Evolutionary conservation across 176 grass and related monocot genomes (phyloP).

Genomic region (Hordeum vulgare): DNA sequence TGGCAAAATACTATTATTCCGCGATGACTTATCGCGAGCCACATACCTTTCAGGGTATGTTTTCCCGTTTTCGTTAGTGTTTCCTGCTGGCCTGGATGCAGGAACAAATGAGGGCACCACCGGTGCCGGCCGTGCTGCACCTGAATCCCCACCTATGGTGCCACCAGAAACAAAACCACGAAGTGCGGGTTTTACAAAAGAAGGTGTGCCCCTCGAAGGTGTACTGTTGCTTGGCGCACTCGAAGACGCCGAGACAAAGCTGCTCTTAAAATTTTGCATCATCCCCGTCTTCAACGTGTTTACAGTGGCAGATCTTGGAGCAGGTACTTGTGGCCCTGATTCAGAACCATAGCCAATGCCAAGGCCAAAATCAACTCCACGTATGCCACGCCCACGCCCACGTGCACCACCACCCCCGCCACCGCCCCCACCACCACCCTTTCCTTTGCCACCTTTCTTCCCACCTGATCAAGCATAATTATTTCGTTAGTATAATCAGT

Average conservation of each 20-base stretch:
- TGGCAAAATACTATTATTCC: neutral
- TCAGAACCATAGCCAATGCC: constrained; percentile 86
- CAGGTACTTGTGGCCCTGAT: constrained; percentile 47
- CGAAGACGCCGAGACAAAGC: constrained; percentile 74
- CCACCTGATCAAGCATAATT: constrained; percentile 45
- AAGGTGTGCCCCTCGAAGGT: neutral
- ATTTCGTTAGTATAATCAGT: constrained; percentile 8
- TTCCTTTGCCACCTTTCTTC: constrained; percentile 82
- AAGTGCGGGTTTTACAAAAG: constrained; percentile 51
- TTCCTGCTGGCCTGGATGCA: constrained; percentile 35
- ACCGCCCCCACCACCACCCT: constrained; percentile 35
- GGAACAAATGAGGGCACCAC: constrained; percentile 18
- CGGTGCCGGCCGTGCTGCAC: constrained; percentile 16
- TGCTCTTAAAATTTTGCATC: constrained; percentile 86
- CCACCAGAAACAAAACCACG: constrained; percentile 91
- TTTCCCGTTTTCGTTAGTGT: constrained; percentile 40
- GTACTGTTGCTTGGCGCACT: constrained; percentile 33
- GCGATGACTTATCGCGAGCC: neutral
- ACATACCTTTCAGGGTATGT: constrained; percentile 61
- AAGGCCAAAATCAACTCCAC: constrained; percentile 94
- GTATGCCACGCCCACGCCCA: constrained; percentile 66
- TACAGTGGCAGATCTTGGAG: constrained; percentile 51
- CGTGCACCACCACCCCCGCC: neutral
- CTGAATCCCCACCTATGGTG: constrained; percentile 59
- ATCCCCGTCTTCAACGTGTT: constrained; percentile 73